Base-by-base conservation (phyloP, 2,329 filamentous ascomycete genomes). In the Paracorniculantispora psalliotae region DNA sequence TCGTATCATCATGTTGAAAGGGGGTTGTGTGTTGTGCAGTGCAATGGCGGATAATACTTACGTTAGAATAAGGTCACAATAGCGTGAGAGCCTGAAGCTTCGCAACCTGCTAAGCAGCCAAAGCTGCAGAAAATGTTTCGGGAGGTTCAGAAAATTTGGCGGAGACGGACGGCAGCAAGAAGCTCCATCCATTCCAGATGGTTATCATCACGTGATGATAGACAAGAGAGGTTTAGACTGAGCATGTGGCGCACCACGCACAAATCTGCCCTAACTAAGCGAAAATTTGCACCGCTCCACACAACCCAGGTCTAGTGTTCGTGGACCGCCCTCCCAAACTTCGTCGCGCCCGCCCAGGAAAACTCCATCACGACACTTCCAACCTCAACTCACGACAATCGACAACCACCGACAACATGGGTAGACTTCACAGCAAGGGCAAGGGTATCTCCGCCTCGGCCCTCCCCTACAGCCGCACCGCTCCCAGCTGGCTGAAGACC, bases 341-440 rank as follows among this genome's bases (percentile, higher is more conserved):
- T 56, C 57, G 57, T 56, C 63, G 60, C 63, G 44, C 30, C 44
- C 30, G 54, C 25, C 46, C 46, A 37, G 28, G 47, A 28, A 67
- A 67, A 64, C 65, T 67, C 47, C 63, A 63, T 63, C 63, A 67
- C 63, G 64, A 69, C 67, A 61, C 63, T 62, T 60, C 64, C 63
- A 66, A 65, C 68, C 67, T 61, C 66, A 70, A 66, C 67, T 69
- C 73, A 70, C 69, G 67, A 72, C 71, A 71, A 72, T 60, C 69
- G 67, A 72, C 71, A 71, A 72, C 61, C 50, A 69, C 75, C 75
- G 77, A 73, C 79, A 90, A 79, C 69, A 96, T 96, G 91, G 91
- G 92, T 88, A 88, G 93, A 85, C 88, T 97, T 89, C 96, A 99
- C 89, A 90, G 85, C 86, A 96, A 97, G 75, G 93, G 94, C 84